Percentiles rank a stretch among this genome's conserved stretches.
These are phyloP conservation scores for Ophiobolus disseminans DNA, from an alignment of 2,329 filamentous ascomycete genomes.

Conservation along the genomic window DNA sequence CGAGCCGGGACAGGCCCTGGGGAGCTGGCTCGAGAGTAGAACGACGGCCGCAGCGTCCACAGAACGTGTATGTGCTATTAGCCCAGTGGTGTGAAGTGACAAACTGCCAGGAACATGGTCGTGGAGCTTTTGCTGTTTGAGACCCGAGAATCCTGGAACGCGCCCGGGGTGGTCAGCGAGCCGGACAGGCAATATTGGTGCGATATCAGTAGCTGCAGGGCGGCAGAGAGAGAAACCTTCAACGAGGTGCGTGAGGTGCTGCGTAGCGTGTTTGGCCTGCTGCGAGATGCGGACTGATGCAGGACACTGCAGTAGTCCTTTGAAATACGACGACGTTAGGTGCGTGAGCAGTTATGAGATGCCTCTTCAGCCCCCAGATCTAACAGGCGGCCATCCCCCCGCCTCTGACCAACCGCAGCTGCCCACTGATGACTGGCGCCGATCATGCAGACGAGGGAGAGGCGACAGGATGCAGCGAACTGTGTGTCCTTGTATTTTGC, in stretches of 20 bases:
- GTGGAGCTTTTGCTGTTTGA: constrained; percentile 48
- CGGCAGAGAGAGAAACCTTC: constrained; percentile 31
- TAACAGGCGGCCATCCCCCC: constrained; percentile 23
- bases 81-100: constrained; percentile 30
- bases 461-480: constrained; percentile 40
- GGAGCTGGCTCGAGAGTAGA: constrained; percentile 25
- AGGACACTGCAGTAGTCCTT: constrained; percentile 31
- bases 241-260: constrained; percentile 35
- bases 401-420: constrained; percentile 38
- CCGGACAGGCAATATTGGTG: constrained; percentile 39
- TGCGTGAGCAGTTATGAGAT: constrained; percentile 27
- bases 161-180: constrained; percentile 31
- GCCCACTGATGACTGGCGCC: constrained; percentile 41
- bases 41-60: constrained; percentile 24
- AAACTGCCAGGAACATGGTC: constrained; percentile 45
- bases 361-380: constrained; percentile 29
- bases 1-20: constrained; percentile 32
- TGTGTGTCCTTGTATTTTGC: constrained; percentile 37
- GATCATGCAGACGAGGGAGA: constrained; percentile 46
- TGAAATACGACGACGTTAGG: constrained; percentile 23
- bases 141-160: constrained; percentile 37
- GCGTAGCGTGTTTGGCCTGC: constrained; percentile 42
- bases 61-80: constrained; percentile 28
- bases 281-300: constrained; percentile 35
- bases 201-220: constrained; percentile 28